Conservation (phyloP, 495 filamentous ascomycete species). For the Neurospora hispaniola region DNA sequence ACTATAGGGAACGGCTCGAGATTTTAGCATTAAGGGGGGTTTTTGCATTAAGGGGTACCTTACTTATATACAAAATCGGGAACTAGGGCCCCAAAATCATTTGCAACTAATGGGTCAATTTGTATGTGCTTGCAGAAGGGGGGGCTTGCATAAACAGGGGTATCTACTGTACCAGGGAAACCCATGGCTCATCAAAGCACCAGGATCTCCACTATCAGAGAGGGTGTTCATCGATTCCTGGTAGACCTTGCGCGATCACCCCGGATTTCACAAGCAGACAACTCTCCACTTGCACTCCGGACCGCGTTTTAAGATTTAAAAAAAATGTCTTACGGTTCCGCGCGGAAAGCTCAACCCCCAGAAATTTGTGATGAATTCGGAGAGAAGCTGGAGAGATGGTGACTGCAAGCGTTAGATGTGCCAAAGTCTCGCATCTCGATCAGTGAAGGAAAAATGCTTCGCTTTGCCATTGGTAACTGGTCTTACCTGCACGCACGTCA, state of each 20-base stretch:
- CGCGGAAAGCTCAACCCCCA: background rate
- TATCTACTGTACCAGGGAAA: background rate
- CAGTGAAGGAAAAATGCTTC: background rate
- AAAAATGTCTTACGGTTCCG: background rate
- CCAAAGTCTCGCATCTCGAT: background rate
- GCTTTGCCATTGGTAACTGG: background rate
- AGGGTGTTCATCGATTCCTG: background rate
- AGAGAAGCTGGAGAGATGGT: background rate
- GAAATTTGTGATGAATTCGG: background rate
- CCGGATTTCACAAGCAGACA: background rate
- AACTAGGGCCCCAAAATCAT: too few relatives aligned
- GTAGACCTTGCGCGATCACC: background rate
- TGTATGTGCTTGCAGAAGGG: too few relatives aligned
- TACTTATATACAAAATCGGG: too few relatives aligned
- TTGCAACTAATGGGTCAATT: too few relatives aligned
- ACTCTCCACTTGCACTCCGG: background rate
- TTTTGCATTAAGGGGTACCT: too few relatives aligned
- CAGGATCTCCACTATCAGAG: background rate
- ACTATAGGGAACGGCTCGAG: too few relatives aligned
- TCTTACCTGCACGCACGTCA: background rate
- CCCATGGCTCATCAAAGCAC: background rate
- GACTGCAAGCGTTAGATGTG: background rate
- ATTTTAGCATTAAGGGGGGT: too few relatives aligned
- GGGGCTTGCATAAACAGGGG: too few relatives aligned
- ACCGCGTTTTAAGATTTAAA: background rate